Base-by-base conservation (phyloP, 805 yeast genomes). In the Metschnikowia borealis region DNA sequence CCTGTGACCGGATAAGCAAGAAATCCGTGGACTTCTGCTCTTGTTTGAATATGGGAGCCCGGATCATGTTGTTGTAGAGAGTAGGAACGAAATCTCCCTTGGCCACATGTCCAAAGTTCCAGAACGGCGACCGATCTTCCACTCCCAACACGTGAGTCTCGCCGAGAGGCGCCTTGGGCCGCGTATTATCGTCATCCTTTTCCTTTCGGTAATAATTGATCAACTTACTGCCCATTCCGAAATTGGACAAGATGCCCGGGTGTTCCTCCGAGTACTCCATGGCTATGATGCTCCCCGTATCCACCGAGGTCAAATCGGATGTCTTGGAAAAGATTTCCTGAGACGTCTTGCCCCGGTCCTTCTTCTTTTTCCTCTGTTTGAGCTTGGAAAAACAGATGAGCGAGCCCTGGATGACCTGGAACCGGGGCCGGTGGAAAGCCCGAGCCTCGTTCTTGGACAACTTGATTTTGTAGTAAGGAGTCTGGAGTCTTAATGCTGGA, bases 91-190 rank as follows among this genome's bases (percentile, higher is more conserved):
- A 82, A 59, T 86, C 89, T 2, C 99, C 99, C 2, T 90, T 88
- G 42, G 89, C 96, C 6, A 94, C 98, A 70, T 87, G 88, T 1
- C 99, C 99, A 71, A 90, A 94, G 66, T 91, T 94, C 98, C 99
- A 94, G 65, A 94, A 94, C 11, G 99, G 97, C 6, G 96, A 88
- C 60, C 95, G 79, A 68, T 94, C 99, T 64, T 91, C 96, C 1
- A 89, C 88, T n/a, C 97, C 97, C 35, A 94, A 73, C 2, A 94
- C 96, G 68, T 88, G 94, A 0, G 98, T 94, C 65, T 94, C 99
- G 41, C 99, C 99, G 38, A 90, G 77, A 1, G 89, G 80, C 26
- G 90, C 74, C 61, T 91, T 92, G 0, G 98, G 98, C 53, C 98
- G 80, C 5, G 87, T 76, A 3, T 81, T 79, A 65, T 94, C 99